These are phyloP conservation scores for Jackrogersella multiformis DNA, from an alignment of 495 filamentous ascomycete genomes.

Conservation along the genomic window DNA sequence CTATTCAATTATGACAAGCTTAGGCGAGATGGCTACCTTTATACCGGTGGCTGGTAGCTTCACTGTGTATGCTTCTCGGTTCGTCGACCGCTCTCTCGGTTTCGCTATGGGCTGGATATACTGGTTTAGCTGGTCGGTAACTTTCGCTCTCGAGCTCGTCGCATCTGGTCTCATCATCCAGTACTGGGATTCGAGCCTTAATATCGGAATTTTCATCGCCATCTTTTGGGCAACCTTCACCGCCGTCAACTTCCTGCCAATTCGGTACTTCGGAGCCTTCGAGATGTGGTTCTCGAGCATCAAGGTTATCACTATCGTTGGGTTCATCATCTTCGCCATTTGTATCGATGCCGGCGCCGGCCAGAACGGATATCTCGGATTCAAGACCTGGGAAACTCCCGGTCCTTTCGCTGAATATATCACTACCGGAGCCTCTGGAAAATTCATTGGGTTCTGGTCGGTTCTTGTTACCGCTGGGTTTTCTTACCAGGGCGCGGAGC, in stretches of 20 bases:
- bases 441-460: conserved; percentile 58
- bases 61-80: conserved; percentile 76
- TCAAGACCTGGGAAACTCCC: conserved; percentile 74
- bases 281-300: conserved; percentile 78
- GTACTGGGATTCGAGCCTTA: conserved; percentile 69
- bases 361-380: conserved; percentile 72
- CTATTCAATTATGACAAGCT: conserved; percentile 64
- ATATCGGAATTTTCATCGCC: conserved; percentile 75
- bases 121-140: conserved; percentile 64
- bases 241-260: conserved; percentile 71
- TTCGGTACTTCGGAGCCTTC: conserved; percentile 74
- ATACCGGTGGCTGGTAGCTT: conserved; percentile 80
- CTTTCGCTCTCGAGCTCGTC: conserved; percentile 78
- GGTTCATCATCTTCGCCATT: conserved; percentile 72
- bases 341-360: conserved; percentile 74
- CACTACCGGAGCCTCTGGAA: conserved; percentile 53
- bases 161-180: conserved; percentile 78
- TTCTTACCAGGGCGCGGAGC: conserved; percentile 64
- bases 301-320: conserved; percentile 79
- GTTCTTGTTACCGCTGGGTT: conserved; percentile 59
- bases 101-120: conserved; percentile 81
- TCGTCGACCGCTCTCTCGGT: conserved; percentile 76
- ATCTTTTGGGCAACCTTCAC: conserved; percentile 78
- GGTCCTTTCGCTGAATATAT: conserved; percentile 72
- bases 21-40: conserved; percentile 79